Evolutionary conservation across 2,329 filamentous ascomycete genomes (phyloP).

Genomic region (Dothidotthia symphoricarpi): DNA sequence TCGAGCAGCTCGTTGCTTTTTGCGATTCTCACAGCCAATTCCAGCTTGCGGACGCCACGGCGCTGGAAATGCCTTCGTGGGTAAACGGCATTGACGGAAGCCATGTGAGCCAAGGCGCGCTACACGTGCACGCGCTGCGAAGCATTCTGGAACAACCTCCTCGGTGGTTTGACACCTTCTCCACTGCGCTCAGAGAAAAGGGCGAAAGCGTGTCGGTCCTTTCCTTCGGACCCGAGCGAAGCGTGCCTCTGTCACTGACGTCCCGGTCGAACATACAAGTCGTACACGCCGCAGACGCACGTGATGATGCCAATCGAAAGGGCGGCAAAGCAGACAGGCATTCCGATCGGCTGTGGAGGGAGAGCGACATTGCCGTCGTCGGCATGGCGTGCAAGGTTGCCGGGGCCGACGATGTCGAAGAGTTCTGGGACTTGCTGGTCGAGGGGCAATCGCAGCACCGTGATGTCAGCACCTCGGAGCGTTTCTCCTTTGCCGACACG

Average conservation of each 20-base stretch:
- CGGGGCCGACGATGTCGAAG: constrained; percentile 8
- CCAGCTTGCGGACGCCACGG: background rate
- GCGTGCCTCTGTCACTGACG: too few species aligned
- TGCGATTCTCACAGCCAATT: background rate
- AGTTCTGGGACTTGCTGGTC: constrained; percentile 16
- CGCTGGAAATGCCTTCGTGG: too few species aligned
- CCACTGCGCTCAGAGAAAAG: too few species aligned
- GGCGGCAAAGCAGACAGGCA: background rate
- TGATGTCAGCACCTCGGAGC: constrained; percentile 1
- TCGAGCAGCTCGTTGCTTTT: constrained; percentile 1
- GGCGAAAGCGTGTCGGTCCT: too few species aligned
- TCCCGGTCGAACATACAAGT: too few species aligned
- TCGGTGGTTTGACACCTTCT: too few species aligned
- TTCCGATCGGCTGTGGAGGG: background rate
- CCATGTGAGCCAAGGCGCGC: too few species aligned
- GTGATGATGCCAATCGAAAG: background rate
- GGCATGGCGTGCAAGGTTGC: constrained; percentile 18
- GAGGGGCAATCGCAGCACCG: constrained; percentile 7
- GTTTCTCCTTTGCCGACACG: constrained; percentile 4
- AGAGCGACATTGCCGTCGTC: constrained; percentile 16
- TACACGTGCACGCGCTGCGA: too few species aligned
- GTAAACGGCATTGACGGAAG: too few species aligned
- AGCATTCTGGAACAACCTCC: too few species aligned
- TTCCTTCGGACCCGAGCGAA: too few species aligned
- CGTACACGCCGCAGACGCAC: too few species aligned